Conservation (phyloP, 352 stramenopile species). For the Phytopythium chamaehyphon region DNA sequence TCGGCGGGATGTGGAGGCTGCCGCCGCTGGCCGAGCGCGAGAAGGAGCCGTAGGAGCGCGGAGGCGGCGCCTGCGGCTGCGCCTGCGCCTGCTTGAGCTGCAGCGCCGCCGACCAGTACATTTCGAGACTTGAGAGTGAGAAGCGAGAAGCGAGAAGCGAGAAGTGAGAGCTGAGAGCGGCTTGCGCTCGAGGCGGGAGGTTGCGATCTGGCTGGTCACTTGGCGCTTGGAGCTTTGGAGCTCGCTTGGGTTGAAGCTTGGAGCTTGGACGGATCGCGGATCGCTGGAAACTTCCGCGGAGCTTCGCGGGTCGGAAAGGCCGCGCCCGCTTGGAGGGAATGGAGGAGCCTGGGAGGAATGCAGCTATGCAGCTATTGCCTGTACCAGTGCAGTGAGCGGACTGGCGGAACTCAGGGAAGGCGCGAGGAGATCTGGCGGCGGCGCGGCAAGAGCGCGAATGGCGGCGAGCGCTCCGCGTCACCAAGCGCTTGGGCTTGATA, state of each 20-base stretch:
- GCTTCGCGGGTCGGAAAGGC: slow-evolving; percentile 3
- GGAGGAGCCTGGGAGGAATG: no score
- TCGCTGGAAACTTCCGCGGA: slow-evolving; percentile 7
- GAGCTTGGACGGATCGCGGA: slow-evolving; percentile 4
- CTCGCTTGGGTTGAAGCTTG: neutral
- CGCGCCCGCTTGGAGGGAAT: no score
- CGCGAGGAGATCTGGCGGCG: neutral
- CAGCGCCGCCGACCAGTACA: slow-evolving; percentile 75
- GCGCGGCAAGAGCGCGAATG: slow-evolving; percentile 3
- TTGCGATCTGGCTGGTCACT: no score
- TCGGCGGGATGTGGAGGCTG: slow-evolving; percentile 64
- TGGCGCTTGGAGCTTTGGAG: neutral
- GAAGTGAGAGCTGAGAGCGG: slow-evolving; percentile 18
- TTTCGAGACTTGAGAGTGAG: no score
- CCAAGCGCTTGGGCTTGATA: neutral
- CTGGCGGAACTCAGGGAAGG: neutral
- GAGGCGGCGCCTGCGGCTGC: no score
- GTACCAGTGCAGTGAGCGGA: neutral
- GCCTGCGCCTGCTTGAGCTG: slow-evolving; percentile 59
- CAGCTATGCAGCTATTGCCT: neutral
- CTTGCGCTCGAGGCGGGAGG: no score
- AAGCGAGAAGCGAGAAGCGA: slow-evolving; percentile 25
- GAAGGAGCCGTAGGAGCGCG: slow-evolving; percentile 68
- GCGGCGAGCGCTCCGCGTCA: no score
- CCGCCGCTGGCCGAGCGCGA: slow-evolving; percentile 20